Percentiles rank a stretch among this genome's conserved stretches.
These are phyloP conservation scores for Clavispora fructus DNA, from an alignment of 805 yeast species.

Conservation along the genomic window DNA sequence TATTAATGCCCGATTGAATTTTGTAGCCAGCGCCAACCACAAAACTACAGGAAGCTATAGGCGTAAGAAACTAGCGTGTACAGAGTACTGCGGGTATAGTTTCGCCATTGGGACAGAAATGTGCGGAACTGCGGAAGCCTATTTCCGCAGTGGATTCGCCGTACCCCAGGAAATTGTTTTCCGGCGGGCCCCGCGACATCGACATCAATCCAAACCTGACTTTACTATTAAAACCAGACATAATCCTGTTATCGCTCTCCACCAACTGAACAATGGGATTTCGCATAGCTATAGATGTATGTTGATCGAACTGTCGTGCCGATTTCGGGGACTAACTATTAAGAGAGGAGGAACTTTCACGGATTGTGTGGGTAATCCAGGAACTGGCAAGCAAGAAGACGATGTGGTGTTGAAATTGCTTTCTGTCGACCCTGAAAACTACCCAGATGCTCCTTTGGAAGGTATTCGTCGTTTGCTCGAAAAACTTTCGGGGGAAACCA, in stretches of 20 bases:
- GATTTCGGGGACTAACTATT: slow-evolving; percentile 3
- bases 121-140: neutral
- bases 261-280: slow-evolving; percentile 8
- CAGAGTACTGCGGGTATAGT: neutral
- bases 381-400: slow-evolving; percentile 14
- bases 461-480: slow-evolving; percentile 15
- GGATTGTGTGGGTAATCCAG: slow-evolving; percentile 17
- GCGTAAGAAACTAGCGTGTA: too few species aligned
- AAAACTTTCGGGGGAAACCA: slow-evolving; percentile 6
- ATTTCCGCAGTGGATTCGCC: neutral
- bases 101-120: neutral
- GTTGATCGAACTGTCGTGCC: slow-evolving; percentile 1
- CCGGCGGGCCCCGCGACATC: neutral
- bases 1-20: too few species aligned
- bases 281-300: slow-evolving; percentile 16
- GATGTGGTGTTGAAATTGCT: slow-evolving; percentile 15
- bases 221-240: neutral
- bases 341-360: slow-evolving; percentile 18
- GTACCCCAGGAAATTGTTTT: neutral
- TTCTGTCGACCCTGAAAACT: slow-evolving; percentile 15
- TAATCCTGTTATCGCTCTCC: neutral
- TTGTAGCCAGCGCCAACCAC: too few species aligned
- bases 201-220: neutral
- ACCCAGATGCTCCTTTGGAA: slow-evolving; percentile 16
- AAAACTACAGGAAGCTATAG: too few species aligned